These are phyloP conservation scores for Mollisia scopiformis DNA, from an alignment of 2,329 filamentous ascomycete genomes.

Conservation along the genomic window DNA sequence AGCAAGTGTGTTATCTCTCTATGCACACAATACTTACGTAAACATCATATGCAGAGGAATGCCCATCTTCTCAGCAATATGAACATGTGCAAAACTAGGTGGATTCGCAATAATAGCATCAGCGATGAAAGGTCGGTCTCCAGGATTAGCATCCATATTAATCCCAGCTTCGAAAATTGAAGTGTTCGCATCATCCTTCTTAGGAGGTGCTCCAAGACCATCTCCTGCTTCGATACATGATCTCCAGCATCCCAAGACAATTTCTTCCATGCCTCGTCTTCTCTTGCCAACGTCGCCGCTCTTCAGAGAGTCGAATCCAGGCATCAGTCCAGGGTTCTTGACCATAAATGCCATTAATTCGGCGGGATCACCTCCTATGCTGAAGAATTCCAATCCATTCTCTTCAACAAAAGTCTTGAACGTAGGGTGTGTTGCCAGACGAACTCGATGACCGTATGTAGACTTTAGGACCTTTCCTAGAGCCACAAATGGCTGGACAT, in stretches of 20 bases:
- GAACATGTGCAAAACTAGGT: slow-evolving; percentile 76
- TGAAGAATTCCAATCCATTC: slow-evolving; percentile 75
- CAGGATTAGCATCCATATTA: slow-evolving; percentile 36
- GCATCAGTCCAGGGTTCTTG: slow-evolving; percentile 85
- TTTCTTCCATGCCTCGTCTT: slow-evolving; percentile 74
- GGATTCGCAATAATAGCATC: slow-evolving; percentile 82
- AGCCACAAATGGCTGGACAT: slow-evolving; percentile 77
- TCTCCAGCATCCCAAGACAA: slow-evolving; percentile 84
- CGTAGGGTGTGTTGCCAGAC: slow-evolving; percentile 71
- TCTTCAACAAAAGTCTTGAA: slow-evolving; percentile 72
- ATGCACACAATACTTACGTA: slow-evolving; percentile 60
- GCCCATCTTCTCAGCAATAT: slow-evolving; percentile 74
- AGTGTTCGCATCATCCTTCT: slow-evolving; percentile 27
- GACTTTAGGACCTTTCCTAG: slow-evolving; percentile 67
- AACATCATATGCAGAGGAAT: slow-evolving; percentile 87
- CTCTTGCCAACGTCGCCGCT: slow-evolving; percentile 78
- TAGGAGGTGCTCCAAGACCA: slow-evolving; percentile 44
- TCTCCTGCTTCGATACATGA: slow-evolving; percentile 82
- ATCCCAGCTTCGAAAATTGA: slow-evolving; percentile 35
- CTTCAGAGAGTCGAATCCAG: slow-evolving; percentile 74
- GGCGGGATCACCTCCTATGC: slow-evolving; percentile 74
- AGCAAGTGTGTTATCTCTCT: background rate
- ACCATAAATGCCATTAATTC: slow-evolving; percentile 90
- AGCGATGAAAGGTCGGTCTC: slow-evolving; percentile 71
- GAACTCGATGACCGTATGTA: slow-evolving; percentile 70